Percentiles rank a stretch among this genome's conserved stretches.
Conservation (phyloP, 768 basidiomycete genomes). For the Lyophyllum semitale region DNA sequence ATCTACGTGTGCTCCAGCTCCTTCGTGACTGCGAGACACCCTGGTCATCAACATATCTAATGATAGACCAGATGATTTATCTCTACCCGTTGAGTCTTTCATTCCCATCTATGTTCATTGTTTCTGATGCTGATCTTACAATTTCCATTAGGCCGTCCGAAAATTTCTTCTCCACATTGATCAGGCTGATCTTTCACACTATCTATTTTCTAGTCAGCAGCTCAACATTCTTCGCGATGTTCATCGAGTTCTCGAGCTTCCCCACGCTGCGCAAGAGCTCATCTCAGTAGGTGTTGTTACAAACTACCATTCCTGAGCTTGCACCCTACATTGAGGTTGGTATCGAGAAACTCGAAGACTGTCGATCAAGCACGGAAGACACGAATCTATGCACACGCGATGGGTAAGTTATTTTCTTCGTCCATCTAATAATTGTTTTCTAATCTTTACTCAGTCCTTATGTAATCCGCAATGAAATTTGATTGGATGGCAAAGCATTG, state of each 20-base stretch:
- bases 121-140: neutral
- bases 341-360: conserved; percentile 33
- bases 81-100: conserved; percentile 29
- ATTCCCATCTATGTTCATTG: neutral
- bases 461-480: conserved; percentile 22
- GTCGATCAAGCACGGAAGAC: conserved; percentile 21
- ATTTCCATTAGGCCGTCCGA: conserved; percentile 19
- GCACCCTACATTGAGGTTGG: conserved; percentile 25
- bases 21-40: conserved; percentile 32
- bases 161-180: conserved; percentile 17
- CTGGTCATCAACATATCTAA: conserved; percentile 36
- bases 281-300: conserved; percentile 25
- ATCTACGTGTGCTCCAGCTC: conserved; percentile 22
- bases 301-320: conserved; percentile 22
- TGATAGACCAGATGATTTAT: conserved; percentile 33
- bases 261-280: conserved; percentile 32
- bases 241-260: conserved; percentile 23
- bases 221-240: conserved; percentile 29
- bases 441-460: conserved; percentile 16
- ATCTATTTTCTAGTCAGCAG: conserved; percentile 9
- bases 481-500: conserved; percentile 19
- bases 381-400: conserved; percentile 30
- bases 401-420: conserved; percentile 22
- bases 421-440: neutral
- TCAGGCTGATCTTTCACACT: conserved; percentile 14